phyloP scores from a whole-genome alignment of 257 asterid species.

The Solanum lignicaule region DNA sequence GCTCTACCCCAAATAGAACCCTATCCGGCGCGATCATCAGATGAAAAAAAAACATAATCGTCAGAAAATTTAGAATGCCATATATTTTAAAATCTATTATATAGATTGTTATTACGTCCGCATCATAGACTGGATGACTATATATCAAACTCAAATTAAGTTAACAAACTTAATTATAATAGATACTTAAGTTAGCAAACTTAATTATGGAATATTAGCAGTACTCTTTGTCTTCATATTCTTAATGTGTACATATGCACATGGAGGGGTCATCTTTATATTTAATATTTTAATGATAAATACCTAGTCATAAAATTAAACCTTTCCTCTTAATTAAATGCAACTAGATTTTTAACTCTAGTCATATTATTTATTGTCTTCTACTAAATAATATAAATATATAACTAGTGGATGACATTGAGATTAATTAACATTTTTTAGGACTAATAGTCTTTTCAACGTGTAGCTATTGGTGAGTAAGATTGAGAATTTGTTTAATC shows the following conservation, averaged over 20 bases:
- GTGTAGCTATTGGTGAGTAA: not conserved
- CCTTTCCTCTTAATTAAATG: not conserved
- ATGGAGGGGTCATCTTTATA: slow-evolving; percentile 19
- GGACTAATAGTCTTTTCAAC: not conserved
- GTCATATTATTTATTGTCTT: not conserved
- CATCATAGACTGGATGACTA: not conserved
- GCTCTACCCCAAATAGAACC: not conserved
- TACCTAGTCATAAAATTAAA: not conserved
- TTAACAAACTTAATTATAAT: not conserved
- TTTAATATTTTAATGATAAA: not conserved
- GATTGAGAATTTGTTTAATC: not conserved
- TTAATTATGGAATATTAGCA: not conserved
- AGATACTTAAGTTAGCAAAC: not conserved
- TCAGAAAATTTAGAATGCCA: not conserved
- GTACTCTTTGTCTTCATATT: not conserved
- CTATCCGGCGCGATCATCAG: too few relatives aligned
- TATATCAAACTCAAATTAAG: not conserved
- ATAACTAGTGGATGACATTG: not conserved
- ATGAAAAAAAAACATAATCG: not conserved
- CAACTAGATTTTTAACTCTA: not conserved
- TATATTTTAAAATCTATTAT: not conserved
- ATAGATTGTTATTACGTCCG: not conserved
- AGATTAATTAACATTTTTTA: not conserved
- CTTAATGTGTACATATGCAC: slow-evolving; percentile 24
- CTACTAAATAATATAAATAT: not conserved